Evolutionary conservation across 192 early-diverging fungal species (phyloP).

Genomic region (Tieghemiomyces parasiticus): DNA sequence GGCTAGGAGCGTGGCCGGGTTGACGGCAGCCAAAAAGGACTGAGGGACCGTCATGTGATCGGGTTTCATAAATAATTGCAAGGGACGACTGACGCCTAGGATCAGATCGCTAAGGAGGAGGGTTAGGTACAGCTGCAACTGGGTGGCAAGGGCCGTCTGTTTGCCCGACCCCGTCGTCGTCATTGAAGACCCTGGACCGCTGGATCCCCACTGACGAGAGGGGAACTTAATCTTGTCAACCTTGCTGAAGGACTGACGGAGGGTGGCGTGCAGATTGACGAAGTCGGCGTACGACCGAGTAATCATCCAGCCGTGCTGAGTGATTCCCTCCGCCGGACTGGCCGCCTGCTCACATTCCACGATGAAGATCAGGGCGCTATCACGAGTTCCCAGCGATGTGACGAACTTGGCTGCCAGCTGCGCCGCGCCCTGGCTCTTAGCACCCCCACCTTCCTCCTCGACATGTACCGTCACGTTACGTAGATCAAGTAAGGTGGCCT

Average conservation of each 20-base stretch:
- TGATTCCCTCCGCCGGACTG: not conserved
- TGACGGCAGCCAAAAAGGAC: not conserved
- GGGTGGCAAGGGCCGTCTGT: not conserved
- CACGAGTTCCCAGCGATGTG: constrained; percentile 6
- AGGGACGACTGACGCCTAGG: constrained; percentile 2
- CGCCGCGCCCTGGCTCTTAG: not conserved
- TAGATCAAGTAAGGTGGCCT: not conserved
- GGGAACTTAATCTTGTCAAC: constrained; percentile 11
- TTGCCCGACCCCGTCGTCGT: not conserved
- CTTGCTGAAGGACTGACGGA: constrained; percentile 3
- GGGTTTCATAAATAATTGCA: constrained; percentile 12
- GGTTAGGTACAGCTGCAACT: constrained; percentile 7
- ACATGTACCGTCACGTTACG: constrained; percentile 7
- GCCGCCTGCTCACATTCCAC: constrained; percentile 6
- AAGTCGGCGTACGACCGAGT: constrained; percentile 12
- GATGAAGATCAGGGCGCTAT: constrained; percentile 6
- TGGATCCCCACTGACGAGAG: not conserved
- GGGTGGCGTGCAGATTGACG: not conserved
- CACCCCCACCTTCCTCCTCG: not conserved
- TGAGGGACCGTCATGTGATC: constrained; percentile 11
- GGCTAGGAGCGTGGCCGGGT: not conserved
- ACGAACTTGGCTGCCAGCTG: constrained; percentile 1
- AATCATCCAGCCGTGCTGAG: constrained; percentile 11
- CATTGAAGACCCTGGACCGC: not conserved
- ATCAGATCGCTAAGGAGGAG: not conserved